phyloP scores from a whole-genome alignment of 2,329 filamentous ascomycete genomes.

The Hymenoscyphus repandus region DNA sequence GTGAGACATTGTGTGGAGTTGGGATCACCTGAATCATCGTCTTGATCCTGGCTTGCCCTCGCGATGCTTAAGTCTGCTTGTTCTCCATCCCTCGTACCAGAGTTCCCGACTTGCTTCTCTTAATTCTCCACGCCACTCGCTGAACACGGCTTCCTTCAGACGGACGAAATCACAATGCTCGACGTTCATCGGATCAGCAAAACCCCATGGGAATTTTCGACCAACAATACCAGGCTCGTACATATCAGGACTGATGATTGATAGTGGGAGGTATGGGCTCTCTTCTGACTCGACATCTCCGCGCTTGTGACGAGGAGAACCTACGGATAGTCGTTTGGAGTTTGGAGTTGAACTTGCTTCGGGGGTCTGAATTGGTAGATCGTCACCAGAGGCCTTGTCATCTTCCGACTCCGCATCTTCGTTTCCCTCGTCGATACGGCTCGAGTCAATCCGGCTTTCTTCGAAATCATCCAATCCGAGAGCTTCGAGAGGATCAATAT shows the following conservation, averaged over 20 bases:
- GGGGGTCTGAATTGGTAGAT: conserved; percentile 34
- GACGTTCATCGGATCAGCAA: conserved; percentile 86
- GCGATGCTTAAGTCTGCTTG: conserved; percentile 46
- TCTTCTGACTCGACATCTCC: conserved; percentile 42
- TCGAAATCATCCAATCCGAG: conserved; percentile 77
- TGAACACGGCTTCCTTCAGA: conserved; percentile 87
- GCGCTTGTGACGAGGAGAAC: conserved; percentile 28
- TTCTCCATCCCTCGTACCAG: conserved; percentile 97
- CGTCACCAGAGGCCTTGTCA: conserved; percentile 28
- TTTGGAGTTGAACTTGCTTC: conserved; percentile 30
- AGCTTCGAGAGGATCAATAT: conserved; percentile 82
- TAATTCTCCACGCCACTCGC: conserved; percentile 86
- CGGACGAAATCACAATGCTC: conserved; percentile 91
- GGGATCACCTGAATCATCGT: conserved; percentile 19
- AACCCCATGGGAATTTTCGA: conserved; percentile 92
- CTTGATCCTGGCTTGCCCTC: conserved; percentile 20
- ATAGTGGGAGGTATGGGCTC: conserved; percentile 75
- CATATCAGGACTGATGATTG: conserved; percentile 87
- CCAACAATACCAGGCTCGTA: conserved; percentile 79
- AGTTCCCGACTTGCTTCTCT: conserved; percentile 84
- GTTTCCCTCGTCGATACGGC: conserved; percentile 50
- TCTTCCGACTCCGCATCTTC: conserved; percentile 37
- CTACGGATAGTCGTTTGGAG: conserved; percentile 29
- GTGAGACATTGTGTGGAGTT: background rate
- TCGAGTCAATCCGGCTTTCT: conserved; percentile 46